A percentile compares a stretch with the other conserved stretches of the same genome.
Conservation (phyloP, 768 basidiomycete species). For the Amanita rimosa region DNA sequence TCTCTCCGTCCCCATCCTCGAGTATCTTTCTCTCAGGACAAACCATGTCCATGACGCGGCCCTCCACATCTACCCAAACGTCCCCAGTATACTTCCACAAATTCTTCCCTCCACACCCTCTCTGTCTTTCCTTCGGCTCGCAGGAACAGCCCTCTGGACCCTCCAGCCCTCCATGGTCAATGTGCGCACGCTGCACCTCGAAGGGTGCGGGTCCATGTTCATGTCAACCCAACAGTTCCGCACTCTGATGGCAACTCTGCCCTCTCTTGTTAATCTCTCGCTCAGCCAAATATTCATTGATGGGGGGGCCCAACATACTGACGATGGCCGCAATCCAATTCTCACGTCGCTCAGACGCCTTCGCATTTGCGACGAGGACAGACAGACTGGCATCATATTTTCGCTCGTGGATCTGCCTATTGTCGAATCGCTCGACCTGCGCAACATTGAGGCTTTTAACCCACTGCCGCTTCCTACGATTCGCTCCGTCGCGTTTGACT, state of each 20-base stretch:
- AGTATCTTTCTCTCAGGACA: constrained; percentile 22
- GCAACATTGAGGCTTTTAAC: constrained; percentile 23
- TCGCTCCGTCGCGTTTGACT: constrained; percentile 20
- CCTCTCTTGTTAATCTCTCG: constrained; percentile 28
- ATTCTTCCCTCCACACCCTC: constrained; percentile 22
- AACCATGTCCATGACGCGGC: constrained; percentile 11
- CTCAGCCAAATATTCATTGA: constrained; percentile 25
- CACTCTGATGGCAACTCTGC: constrained; percentile 20
- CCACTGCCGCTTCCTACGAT: constrained; percentile 21
- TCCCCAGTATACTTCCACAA: constrained; percentile 12
- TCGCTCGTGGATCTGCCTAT: constrained; percentile 24
- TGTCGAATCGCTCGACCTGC: constrained; percentile 24
- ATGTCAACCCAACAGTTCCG: constrained; percentile 26
- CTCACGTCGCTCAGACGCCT: constrained; percentile 25
- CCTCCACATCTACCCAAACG: background rate
- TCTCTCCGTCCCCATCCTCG: constrained; percentile 16
- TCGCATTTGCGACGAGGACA: constrained; percentile 27
- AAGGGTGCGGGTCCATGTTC: constrained; percentile 24
- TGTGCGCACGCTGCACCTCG: constrained; percentile 31
- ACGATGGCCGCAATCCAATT: constrained; percentile 16
- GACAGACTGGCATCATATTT: constrained; percentile 21
- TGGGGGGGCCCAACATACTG: constrained; percentile 20
- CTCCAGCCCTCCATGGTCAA: constrained; percentile 24
- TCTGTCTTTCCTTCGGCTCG: constrained; percentile 29
- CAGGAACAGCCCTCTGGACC: constrained; percentile 27